Evolutionary conservation across 257 asterid species (phyloP).

Genomic region (Nicotiana benthamiana): DNA sequence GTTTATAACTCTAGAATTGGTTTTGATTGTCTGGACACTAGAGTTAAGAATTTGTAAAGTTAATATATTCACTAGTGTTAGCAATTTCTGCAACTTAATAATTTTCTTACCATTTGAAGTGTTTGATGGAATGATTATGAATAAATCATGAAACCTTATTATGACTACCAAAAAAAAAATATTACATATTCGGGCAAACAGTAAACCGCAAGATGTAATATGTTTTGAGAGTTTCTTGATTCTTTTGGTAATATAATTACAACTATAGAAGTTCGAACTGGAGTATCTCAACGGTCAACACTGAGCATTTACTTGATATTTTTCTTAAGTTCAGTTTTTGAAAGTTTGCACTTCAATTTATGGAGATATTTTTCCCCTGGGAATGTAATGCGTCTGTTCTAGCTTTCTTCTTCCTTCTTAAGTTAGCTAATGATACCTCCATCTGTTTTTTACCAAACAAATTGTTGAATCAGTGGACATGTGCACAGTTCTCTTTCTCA

Average conservation of each 20-base stretch:
- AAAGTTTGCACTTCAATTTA: background rate
- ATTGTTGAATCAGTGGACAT: background rate
- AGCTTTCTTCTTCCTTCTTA: background rate
- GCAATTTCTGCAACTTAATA: background rate
- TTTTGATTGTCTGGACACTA: background rate
- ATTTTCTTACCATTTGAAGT: background rate
- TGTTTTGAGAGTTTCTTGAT: background rate
- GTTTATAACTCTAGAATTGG: background rate
- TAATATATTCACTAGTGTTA: background rate
- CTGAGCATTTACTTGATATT: background rate
- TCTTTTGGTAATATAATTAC: background rate
- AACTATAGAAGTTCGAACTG: background rate
- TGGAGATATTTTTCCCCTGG: background rate
- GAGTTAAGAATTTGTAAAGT: no score
- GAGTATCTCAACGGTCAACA: conserved; percentile 1
- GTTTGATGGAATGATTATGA: background rate
- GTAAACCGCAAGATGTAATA: background rate
- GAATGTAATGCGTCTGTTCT: background rate
- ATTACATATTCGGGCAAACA: background rate
- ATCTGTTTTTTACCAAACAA: background rate
- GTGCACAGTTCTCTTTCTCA: background rate
- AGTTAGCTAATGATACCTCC: background rate
- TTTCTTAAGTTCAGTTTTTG: background rate
- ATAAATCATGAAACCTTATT: background rate
- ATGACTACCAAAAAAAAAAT: background rate